Conservation (phyloP, 163 green algal genomes). For the Volvox carteri region DNA sequence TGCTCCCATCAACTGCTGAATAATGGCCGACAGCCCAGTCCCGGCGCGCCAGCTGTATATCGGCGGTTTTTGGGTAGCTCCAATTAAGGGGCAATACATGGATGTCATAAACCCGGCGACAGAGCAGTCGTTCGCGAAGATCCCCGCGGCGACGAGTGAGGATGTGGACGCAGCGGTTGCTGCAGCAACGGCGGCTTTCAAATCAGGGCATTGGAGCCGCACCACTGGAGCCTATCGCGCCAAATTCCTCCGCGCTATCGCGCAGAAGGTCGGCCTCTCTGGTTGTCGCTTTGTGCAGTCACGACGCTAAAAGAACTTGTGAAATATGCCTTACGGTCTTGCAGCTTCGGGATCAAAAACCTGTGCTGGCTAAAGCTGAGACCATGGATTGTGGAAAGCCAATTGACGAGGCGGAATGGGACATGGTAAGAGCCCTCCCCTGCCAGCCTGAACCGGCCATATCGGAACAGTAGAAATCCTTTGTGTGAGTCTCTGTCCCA, state of each 20-base stretch:
- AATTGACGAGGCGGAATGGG: conserved; percentile 86
- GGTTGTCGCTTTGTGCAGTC: no score
- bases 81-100: conserved; percentile 61
- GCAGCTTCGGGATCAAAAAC: conserved; percentile 80
- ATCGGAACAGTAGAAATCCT: no score
- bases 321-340: background rate
- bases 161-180: conserved; percentile 80
- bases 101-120: conserved; percentile 75
- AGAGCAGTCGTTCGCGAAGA: conserved; percentile 75
- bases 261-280: conserved; percentile 81
- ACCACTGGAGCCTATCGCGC: conserved; percentile 74
- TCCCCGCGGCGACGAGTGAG: conserved; percentile 73
- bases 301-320: background rate
- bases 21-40: conserved; percentile 23
- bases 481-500: no score
- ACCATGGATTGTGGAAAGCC: conserved; percentile 92
- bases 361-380: conserved; percentile 81
- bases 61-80: conserved; percentile 71
- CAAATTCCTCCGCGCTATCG: conserved; percentile 76
- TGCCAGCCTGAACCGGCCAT: no score
- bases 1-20: conserved; percentile 1
- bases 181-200: conserved; percentile 69
- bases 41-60: conserved; percentile 78
- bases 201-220: conserved; percentile 70
- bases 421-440: conserved; percentile 63